A percentile compares a stretch with the other conserved stretches of the same genome.
Evolutionary conservation across 345 rosid genomes (phyloP).

Genomic region (Bruguiera sexangula): DNA sequence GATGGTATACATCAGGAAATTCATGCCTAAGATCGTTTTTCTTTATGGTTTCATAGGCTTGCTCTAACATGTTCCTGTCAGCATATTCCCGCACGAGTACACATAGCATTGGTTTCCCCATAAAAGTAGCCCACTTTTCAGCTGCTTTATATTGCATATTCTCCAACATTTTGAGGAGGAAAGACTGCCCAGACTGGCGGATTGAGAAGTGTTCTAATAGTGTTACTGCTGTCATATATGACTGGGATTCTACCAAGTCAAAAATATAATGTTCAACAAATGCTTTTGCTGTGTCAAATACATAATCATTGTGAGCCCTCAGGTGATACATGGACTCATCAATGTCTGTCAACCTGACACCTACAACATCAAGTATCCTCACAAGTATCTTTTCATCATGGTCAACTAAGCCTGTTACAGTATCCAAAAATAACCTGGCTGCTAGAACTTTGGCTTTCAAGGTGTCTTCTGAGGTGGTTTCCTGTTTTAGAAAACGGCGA

Average conservation of each 20-base stretch:
- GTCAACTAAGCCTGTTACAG: constrained; percentile 42
- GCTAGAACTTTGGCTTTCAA: constrained; percentile 55
- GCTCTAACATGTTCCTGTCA: constrained; percentile 68
- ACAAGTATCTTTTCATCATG: constrained; percentile 61
- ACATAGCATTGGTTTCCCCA: constrained; percentile 76
- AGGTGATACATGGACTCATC: constrained; percentile 45
- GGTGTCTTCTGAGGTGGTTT: constrained; percentile 35
- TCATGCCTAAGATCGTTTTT: constrained; percentile 68
- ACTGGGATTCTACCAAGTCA: constrained; percentile 49
- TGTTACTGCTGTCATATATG: constrained; percentile 71
- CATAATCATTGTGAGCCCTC: constrained; percentile 26
- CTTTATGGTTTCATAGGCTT: constrained; percentile 63
- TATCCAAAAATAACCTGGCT: constrained; percentile 51
- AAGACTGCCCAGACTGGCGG: constrained; percentile 63
- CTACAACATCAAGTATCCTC: constrained; percentile 59
- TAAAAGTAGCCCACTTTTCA: constrained; percentile 89
- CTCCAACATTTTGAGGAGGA: constrained; percentile 70
- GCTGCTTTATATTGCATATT: constrained; percentile 72
- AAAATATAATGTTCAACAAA: constrained; percentile 63
- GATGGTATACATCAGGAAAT: constrained; percentile 65
- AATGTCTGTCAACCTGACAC: constrained; percentile 46
- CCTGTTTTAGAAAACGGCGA: constrained; percentile 52
- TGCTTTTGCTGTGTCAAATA: constrained; percentile 30
- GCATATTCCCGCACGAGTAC: constrained; percentile 64
- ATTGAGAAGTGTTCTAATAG: constrained; percentile 77